Base-by-base conservation (phyloP, 2,329 filamentous ascomycete species). In the Lojkania enalia region DNA sequence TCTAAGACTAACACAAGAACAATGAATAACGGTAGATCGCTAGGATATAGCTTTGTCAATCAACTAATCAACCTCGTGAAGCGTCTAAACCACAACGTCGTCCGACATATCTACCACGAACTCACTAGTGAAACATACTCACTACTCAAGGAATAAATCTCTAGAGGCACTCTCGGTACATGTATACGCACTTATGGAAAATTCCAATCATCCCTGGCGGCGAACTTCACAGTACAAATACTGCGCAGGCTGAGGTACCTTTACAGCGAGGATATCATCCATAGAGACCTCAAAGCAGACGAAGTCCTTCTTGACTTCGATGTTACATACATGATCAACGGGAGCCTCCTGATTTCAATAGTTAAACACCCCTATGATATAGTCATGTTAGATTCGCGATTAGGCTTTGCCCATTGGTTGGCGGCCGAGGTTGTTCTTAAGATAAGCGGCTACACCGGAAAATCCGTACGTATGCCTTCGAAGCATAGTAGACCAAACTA, bases 201-300 rank as follows among this genome's bases (percentile, higher is more conserved):
- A 23, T 18, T 45, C 29, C 14, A 35, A 16, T 14, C 21, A 13
- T 18, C 37, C 9, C 9, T 40, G 21, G 36, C 15, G 12, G 20
- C 23, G 6, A 35, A 15, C 21, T 20, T 45, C 20, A 20, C 37
- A 14, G 29, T 19, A 30, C 42, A 45, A 20, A 32, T 36, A 12
- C 27, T 40, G 18, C 6, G 3, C 3, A 21, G 19, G 6, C 30
- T 45, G 14, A 25, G 2, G 13, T 51, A 51, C 33, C 47, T 55
- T 15, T 47, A 54, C 29, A 19, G 29, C 5, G 38, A 55, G 21
- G 50, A 50, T 20, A 42, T 55, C 18, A 27, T 54, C n/a, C 52
- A 51, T 35, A 23, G 52, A 25, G 47, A 54, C 16, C 35, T 55
- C 25, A 52, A 49, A 32, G 48, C 51, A 18, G 45, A 54, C 38